Evolutionary conservation across 139 green algal species (phyloP), one percentile per base, ranked within the genome.

Genomic region (Coelastrella sp.): DNA sequence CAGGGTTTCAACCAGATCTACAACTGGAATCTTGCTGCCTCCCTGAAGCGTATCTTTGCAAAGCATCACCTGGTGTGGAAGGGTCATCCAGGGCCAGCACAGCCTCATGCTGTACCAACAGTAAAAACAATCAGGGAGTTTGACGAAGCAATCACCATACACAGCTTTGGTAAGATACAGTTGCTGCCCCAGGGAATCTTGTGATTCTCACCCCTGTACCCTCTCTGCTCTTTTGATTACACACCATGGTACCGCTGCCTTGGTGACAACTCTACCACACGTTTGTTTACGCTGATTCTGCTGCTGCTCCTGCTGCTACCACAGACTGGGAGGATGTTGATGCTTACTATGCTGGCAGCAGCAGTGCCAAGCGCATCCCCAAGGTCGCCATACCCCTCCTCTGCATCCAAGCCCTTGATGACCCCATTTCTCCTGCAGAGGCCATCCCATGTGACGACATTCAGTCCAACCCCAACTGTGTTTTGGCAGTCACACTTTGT

Each of bases 1-100:
- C 69, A 81, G 64, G 82, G 96, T 51, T 98, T 98, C 91, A 97
- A 96, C 85, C 81, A 87, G n/a, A 90, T 98, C 15, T 99, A 99
- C 83, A 89, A 98, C 88, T 74, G 40, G 51, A 95, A 93, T 82
- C 88, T 98, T 48, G 94, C 89, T 1, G 57, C 51, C 3, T 66
- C 38, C 5, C 86, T 98, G 48, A 81, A 87, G 27, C 37, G 79
- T 59, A 96, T 98, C 84, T 95, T 95, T 66, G 25, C 25, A 8
- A 89, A 93, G 75, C 94, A 98, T 75, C 76, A 81, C 17, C 59
- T 85, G 57, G 51, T 96, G 74, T 98, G 94, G 83, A 87, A 91
- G 21, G 85, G 67, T 40, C 48, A 86, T 50, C 68, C 50, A 5
- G 77, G 67, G 23, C 84, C 85, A 21, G 93, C 88, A 32, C 37